Conservation (phyloP, 805 yeast genomes). For the Candida dajiaensis region DNA sequence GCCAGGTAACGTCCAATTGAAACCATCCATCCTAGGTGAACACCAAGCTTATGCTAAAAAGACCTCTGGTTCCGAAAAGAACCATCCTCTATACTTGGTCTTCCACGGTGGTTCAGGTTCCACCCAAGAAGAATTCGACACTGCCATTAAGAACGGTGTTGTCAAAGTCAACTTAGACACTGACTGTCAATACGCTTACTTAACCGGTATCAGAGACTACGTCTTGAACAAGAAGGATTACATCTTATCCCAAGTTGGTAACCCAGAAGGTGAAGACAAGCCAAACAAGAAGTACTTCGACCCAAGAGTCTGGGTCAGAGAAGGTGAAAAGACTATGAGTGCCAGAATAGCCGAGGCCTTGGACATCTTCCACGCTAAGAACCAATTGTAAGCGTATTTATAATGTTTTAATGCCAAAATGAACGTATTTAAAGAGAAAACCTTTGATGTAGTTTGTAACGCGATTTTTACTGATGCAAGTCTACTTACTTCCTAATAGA, state of each 20-base stretch:
- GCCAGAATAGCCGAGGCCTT: conserved; percentile 81
- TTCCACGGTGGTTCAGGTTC: conserved; percentile 99
- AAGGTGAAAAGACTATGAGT: conserved; percentile 98
- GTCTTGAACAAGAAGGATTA: conserved; percentile 94
- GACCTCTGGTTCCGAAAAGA: conserved; percentile 45
- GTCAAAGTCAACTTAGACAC: conserved; percentile 99
- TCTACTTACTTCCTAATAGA: neutral
- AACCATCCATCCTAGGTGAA: conserved; percentile 90
- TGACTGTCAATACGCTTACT: conserved; percentile 98
- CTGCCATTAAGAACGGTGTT: conserved; percentile 89
- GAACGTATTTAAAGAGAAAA: neutral
- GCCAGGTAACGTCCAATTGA: conserved; percentile 95
- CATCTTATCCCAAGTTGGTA: conserved; percentile 84
- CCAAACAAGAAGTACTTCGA: conserved; percentile 99
- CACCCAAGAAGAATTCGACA: conserved; percentile 81
- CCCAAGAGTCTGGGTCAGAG: conserved; percentile 99
- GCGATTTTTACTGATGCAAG: too few species aligned
- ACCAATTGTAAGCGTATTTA: conserved; percentile 39
- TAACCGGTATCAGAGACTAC: conserved; percentile 96
- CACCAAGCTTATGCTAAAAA: conserved; percentile 87
- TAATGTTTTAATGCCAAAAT: neutral
- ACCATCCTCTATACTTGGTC: conserved; percentile 86
- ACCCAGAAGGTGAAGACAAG: conserved; percentile 98
- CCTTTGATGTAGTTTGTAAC: too few species aligned
- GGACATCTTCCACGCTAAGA: conserved; percentile 76